Base-by-base conservation (phyloP, 192 early-diverging fungal genomes). In the Coemansia guatemalensis region DNA sequence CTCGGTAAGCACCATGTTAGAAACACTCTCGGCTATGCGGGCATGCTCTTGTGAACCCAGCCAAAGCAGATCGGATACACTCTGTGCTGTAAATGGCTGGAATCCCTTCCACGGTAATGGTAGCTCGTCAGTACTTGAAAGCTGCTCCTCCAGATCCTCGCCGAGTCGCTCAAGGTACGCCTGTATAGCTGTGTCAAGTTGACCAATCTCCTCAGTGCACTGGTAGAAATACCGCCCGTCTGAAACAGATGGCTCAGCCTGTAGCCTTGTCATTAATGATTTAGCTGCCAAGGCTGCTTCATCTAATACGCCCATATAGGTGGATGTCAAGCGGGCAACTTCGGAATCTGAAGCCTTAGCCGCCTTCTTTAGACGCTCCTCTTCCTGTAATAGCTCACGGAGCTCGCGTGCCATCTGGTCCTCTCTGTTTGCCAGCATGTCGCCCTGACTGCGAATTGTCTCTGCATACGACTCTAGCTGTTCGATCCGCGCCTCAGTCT, bases 31-130 rank as follows among this genome's bases (percentile, higher is more conserved):
- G 8, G 29, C 50, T 17, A 79, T 62, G 5, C 71, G 53, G 23
- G 8, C 22, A 21, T 79, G 70, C 29, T 79, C 76, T 4, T 20
- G 26, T 0, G 20, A 11, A 2, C 67, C 63, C 39, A 70, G 29
- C 20, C 60, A 44, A 32, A 73, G 32, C 14, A 79, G 47, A 32
- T 49, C 71, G 0, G 76, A 41, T 3, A 60, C 26, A 30, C 50
- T 64, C 7, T 60, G 53, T 3, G 76, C 33, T 12, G 56, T 56
- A 67, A 70, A 64, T 23, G 76, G 71, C n/a, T 59, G 26, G 49
- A 79, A 79, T 30, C 69, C 76, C 21, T 55, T 73, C 76, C 76
- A 79, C 1, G 76, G 76, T 25, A 64, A 64, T 18, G 76, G 71
- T 39, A 79, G 56, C 21, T 50, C 52, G 27, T 65, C 71, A 14